These are phyloP conservation scores for Plectosphaerella cucumerina DNA, from an alignment of 2,329 filamentous ascomycete genomes.

Conservation along the genomic window DNA sequence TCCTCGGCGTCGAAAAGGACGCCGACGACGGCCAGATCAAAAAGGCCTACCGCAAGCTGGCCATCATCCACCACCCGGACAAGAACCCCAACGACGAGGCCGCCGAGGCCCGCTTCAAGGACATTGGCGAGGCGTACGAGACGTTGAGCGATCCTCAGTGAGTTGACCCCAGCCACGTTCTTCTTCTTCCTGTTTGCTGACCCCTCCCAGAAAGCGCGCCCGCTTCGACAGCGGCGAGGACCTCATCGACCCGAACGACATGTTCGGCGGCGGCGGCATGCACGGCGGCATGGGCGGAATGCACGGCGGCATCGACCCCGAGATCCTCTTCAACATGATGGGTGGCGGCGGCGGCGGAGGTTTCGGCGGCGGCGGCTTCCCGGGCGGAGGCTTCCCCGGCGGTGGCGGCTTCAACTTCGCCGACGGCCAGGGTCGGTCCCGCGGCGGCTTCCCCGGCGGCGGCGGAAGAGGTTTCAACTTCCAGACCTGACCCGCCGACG, in stretches of 20 bases:
- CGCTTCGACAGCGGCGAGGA: constrained; percentile 92
- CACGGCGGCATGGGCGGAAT: constrained; percentile 62
- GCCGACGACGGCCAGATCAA: constrained; percentile 84
- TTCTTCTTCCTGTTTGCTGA: constrained; percentile 26
- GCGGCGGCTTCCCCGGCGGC: constrained; percentile 31
- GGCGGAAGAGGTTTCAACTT: constrained; percentile 33
- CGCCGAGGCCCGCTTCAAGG: constrained; percentile 93
- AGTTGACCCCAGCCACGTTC: too few species aligned
- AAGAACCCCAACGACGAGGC: constrained; percentile 87
- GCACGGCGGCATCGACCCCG: constrained; percentile 65
- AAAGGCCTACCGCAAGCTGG: constrained; percentile 92
- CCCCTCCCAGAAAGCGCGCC: constrained; percentile 66
- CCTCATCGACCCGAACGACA: constrained; percentile 80
- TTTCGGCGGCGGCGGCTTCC: constrained; percentile 43
- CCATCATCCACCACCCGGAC: constrained; percentile 92
- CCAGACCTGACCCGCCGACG: constrained; percentile 42
- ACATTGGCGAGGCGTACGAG: constrained; percentile 95
- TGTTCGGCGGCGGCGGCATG: constrained; percentile 64
- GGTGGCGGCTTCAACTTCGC: constrained; percentile 56
- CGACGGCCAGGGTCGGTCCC: constrained; percentile 29
- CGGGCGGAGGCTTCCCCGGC: constrained; percentile 47
- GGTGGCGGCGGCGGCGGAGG: constrained; percentile 58
- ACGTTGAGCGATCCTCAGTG: constrained; percentile 90
- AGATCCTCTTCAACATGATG: constrained; percentile 83
- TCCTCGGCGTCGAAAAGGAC: constrained; percentile 82